phyloP scores from a whole-genome alignment of 768 basidiomycete genomes.

The Mycena vitilis region DNA sequence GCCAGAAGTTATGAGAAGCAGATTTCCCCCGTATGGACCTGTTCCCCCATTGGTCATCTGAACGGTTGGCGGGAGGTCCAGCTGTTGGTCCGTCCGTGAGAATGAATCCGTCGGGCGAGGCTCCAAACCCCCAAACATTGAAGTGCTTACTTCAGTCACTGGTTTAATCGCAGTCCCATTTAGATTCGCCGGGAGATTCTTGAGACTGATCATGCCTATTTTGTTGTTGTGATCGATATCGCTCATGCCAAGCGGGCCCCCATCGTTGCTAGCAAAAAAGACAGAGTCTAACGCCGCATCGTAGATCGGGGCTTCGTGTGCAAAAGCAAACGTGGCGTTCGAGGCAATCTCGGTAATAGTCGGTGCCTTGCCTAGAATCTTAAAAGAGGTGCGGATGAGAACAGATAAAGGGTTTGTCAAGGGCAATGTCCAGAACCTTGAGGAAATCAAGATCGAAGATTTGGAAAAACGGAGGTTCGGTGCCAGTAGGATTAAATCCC shows the following conservation, averaged over 20 bases:
- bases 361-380: slow-evolving; percentile 67
- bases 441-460: slow-evolving; percentile 66
- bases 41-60: slow-evolving; percentile 74
- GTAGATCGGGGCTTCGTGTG: slow-evolving; percentile 84
- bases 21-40: slow-evolving; percentile 61
- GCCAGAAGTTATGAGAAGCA: slow-evolving; percentile 67
- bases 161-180: slow-evolving; percentile 56
- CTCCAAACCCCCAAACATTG: neutral
- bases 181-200: slow-evolving; percentile 56
- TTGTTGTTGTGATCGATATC: slow-evolving; percentile 73
- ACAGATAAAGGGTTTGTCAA: neutral
- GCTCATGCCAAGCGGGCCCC: slow-evolving; percentile 71
- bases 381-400: neutral
- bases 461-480: slow-evolving; percentile 50
- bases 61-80: slow-evolving; percentile 65
- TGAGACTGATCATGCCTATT: slow-evolving; percentile 71
- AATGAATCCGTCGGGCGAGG: neutral
- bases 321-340: slow-evolving; percentile 73
- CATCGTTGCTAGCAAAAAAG: slow-evolving; percentile 78
- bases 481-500: slow-evolving; percentile 72
- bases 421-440: slow-evolving; percentile 50
- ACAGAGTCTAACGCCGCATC: slow-evolving; percentile 75
- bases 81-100: slow-evolving; percentile 48
- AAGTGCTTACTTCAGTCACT: slow-evolving; percentile 52
- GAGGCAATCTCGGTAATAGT: slow-evolving; percentile 70